A percentile compares a stretch with the other conserved stretches of the same genome.
Evolutionary conservation across 1,284 basidiomycete species (phyloP).

Genomic region (Cryptococcus neoformans): DNA sequence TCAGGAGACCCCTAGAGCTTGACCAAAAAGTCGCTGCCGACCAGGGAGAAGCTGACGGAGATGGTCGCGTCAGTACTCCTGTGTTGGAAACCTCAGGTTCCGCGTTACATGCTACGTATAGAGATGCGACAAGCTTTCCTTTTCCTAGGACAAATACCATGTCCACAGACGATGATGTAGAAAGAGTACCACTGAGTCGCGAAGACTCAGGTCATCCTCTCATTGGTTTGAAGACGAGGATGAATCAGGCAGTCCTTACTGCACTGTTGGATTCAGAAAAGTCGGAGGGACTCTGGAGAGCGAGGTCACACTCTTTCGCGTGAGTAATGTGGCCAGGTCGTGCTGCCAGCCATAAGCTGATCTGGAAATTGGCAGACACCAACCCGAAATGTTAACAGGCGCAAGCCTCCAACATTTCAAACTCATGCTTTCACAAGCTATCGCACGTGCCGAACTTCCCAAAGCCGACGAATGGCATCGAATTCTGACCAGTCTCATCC

Average conservation of each 20-base stretch:
- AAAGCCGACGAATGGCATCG: conserved; percentile 82
- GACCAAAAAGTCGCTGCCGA: conserved; percentile 20
- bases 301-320: conserved; percentile 41
- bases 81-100: not conserved
- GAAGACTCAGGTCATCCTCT: conserved; percentile 26
- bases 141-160: conserved; percentile 39
- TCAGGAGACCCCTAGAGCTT: conserved; percentile 71
- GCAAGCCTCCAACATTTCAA: conserved; percentile 83
- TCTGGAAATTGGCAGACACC: conserved; percentile 49
- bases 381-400: conserved; percentile 63
- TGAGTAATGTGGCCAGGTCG: conserved; percentile 8
- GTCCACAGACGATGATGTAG: conserved; percentile 30
- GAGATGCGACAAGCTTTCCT: conserved; percentile 15
- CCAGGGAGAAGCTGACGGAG: not conserved
- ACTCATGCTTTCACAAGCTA: conserved; percentile 74
- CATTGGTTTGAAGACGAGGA: conserved; percentile 32
- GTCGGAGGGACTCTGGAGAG: conserved; percentile 44
- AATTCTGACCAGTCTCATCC: conserved; percentile 64
- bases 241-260: conserved; percentile 40
- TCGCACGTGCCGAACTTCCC: conserved; percentile 65
- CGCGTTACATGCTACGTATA: not conserved
- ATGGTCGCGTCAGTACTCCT: not conserved
- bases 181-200: conserved; percentile 17
- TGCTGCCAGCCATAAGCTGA: conserved; percentile 9
- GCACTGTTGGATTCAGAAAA: conserved; percentile 42